Evolutionary conservation across 495 filamentous ascomycete species (phyloP).

Genomic region (Lichenothelia convexa): DNA sequence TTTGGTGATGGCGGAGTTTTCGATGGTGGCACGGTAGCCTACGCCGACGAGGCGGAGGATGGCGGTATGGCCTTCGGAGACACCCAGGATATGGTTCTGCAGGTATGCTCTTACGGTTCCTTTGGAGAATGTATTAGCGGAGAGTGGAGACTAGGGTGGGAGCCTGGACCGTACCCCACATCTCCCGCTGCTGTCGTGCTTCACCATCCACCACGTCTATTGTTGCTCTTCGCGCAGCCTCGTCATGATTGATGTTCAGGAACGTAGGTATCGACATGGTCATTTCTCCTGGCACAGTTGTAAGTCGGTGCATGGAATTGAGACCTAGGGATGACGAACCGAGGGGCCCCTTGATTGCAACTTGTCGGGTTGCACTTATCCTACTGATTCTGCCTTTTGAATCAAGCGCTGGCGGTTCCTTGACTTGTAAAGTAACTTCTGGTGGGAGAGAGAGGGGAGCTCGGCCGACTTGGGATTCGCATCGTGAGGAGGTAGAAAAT

Average conservation of each 20-base stretch:
- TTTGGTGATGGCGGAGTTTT: conserved; percentile 50
- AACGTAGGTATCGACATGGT: conserved; percentile 54
- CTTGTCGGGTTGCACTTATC: conserved; percentile 35
- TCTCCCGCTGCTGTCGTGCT: conserved; percentile 63
- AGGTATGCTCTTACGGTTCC: conserved; percentile 80
- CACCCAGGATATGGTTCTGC: conserved; percentile 74
- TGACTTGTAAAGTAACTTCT: conserved; percentile 51
- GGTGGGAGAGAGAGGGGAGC: conserved; percentile 68
- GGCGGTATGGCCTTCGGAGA: conserved; percentile 88
- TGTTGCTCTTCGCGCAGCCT: conserved; percentile 35
- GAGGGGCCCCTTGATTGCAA: conserved; percentile 58
- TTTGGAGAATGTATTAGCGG: conserved; percentile 19
- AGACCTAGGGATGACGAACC: conserved; percentile 28
- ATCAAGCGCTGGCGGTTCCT: conserved; percentile 35
- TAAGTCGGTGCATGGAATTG: too few relatives aligned
- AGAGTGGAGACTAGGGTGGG: not conserved
- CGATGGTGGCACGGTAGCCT: conserved; percentile 79
- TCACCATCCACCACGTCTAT: conserved; percentile 46
- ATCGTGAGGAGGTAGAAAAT: conserved; percentile 51
- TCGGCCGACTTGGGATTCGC: conserved; percentile 64
- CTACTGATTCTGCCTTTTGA: conserved; percentile 30
- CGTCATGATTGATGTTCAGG: conserved; percentile 49
- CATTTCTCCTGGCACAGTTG: conserved; percentile 40
- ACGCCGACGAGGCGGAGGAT: conserved; percentile 91
- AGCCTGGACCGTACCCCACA: conserved; percentile 66